Base-by-base conservation (phyloP, 495 filamentous ascomycete species). In the Neurospora discreta region DNA sequence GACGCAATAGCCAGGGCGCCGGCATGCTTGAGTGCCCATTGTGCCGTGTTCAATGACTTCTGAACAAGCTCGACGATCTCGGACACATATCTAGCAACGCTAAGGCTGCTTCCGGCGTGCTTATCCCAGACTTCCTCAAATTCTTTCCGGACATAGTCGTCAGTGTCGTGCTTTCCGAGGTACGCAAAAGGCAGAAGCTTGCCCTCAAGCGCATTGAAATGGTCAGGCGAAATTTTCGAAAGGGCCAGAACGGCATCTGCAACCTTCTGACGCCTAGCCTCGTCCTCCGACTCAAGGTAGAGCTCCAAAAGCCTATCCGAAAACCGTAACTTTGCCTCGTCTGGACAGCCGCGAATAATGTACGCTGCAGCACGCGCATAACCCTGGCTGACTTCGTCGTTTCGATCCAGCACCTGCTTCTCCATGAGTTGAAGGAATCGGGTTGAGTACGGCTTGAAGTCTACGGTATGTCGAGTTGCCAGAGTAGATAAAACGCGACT, bases 331-430 rank as follows among this genome's bases (percentile, higher is more conserved):
- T 94, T 87, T 52, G 87, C 85, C 69, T 91, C 87, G 69, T 94
- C 88, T 2, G 88, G 87, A 33, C 90, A 92, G 3, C 92, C 81
- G 38, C 95, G 87, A 39, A 94, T 82, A 67, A 98, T 80, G 80
- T 99, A 99, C 3, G 95, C 95, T 42, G 92, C 87, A 10, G 93
- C 90, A 73, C 90, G 88, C 5, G 94, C 94, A 79, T 97, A 99
- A 6, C 89, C 92, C 68, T 89, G 89, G 77, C 89, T 91, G 42
- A 98, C 92, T 2, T 95, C 93, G 74, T 97, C 93, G 75, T 98
- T 99, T 38, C 91, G 89, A 78, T 98, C 95, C 13, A 95, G 86
- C 13, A 95, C 86, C 60, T 93, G 88, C 77, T 92, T 94, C 74
- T 90, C 86, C 69, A 97, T 85, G 15, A 91, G 81, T 74, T 90